phyloP scores from a whole-genome alignment of 805 yeast species.

The Candida easanensis region DNA sequence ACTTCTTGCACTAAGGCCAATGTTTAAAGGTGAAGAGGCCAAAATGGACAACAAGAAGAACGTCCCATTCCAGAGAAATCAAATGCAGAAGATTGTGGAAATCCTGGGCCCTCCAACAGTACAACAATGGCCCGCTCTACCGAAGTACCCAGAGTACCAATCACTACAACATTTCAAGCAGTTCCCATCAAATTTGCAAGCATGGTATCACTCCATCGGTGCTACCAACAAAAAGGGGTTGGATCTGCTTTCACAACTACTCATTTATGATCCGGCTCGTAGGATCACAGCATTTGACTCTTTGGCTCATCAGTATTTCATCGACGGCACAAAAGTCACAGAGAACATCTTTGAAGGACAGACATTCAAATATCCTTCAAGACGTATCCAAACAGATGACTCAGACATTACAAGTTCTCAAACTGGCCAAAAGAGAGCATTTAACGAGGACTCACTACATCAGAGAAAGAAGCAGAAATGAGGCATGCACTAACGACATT shows the following conservation, averaged over 20 bases:
- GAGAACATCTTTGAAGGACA: conserved; percentile 80
- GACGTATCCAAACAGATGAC: conserved; percentile 86
- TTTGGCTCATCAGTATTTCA: conserved; percentile 73
- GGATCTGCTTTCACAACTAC: conserved; percentile 55
- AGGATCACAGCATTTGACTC: conserved; percentile 80
- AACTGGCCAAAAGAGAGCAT: conserved; percentile 31
- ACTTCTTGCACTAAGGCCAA: conserved; percentile 80
- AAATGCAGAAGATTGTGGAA: conserved; percentile 85
- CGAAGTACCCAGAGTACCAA: conserved; percentile 80
- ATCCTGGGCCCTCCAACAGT: conserved; percentile 86
- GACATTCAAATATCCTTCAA: conserved; percentile 71
- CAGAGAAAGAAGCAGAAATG: conserved; percentile 27
- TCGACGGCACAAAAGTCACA: conserved; percentile 62
- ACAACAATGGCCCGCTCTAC: conserved; percentile 76
- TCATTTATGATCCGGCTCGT: conserved; percentile 80
- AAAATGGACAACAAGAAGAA: conserved; percentile 91
- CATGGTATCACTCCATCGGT: conserved; percentile 86
- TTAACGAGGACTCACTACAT: conserved; percentile 20
- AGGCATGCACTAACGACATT: not conserved
- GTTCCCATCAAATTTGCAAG: conserved; percentile 64
- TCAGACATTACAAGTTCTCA: conserved; percentile 57
- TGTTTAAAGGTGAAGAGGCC: conserved; percentile 97
- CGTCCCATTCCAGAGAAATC: conserved; percentile 93
- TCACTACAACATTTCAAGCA: conserved; percentile 56
- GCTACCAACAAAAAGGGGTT: conserved; percentile 70